Conservation (phyloP, 139 green algal species). For the Nannochloris sp. region DNA sequence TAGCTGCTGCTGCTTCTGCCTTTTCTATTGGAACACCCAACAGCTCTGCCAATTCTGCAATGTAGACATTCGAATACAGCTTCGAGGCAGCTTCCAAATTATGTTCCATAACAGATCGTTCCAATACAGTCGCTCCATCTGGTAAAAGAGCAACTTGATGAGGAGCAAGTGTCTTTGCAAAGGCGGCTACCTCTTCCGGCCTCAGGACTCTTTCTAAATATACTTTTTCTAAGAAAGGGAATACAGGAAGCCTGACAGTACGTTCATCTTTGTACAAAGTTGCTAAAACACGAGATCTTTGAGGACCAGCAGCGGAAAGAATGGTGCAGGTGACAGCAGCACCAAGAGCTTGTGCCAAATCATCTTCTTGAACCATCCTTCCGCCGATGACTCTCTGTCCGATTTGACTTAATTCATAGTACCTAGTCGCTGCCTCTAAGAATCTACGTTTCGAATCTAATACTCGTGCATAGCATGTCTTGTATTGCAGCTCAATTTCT, state of each 20-base stretch:
- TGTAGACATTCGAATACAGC: slow-evolving; percentile 90
- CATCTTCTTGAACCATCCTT: slow-evolving; percentile 35
- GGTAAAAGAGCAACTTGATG: slow-evolving; percentile 79
- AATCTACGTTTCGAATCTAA: slow-evolving; percentile 93
- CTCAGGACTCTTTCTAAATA: slow-evolving; percentile 91
- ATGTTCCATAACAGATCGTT: slow-evolving; percentile 85
- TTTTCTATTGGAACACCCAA: slow-evolving; percentile 61
- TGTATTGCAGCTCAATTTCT: slow-evolving; percentile 91
- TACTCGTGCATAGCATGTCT: slow-evolving; percentile 90
- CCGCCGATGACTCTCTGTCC: slow-evolving; percentile 11
- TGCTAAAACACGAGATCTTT: slow-evolving; percentile 78
- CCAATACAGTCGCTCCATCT: slow-evolving; percentile 80
- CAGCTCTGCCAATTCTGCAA: slow-evolving; percentile 77
- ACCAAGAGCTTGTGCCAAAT: slow-evolving; percentile 65
- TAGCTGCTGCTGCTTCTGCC: slow-evolving; percentile 73
- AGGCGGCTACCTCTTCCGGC: slow-evolving; percentile 61
- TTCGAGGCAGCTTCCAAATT: slow-evolving; percentile 81
- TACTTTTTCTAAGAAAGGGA: slow-evolving; percentile 89
- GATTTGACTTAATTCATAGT: slow-evolving; percentile 77
- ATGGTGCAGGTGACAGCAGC: slow-evolving; percentile 84
- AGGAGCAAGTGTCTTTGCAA: slow-evolving; percentile 62
- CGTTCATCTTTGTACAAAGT: slow-evolving; percentile 95
- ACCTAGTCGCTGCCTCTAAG: slow-evolving; percentile 78
- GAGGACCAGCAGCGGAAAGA: slow-evolving; percentile 81
- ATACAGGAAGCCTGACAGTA: slow-evolving; percentile 56